Evolutionary conservation across 768 basidiomycete genomes (phyloP).

Genomic region (Pulveroboletus sp.): DNA sequence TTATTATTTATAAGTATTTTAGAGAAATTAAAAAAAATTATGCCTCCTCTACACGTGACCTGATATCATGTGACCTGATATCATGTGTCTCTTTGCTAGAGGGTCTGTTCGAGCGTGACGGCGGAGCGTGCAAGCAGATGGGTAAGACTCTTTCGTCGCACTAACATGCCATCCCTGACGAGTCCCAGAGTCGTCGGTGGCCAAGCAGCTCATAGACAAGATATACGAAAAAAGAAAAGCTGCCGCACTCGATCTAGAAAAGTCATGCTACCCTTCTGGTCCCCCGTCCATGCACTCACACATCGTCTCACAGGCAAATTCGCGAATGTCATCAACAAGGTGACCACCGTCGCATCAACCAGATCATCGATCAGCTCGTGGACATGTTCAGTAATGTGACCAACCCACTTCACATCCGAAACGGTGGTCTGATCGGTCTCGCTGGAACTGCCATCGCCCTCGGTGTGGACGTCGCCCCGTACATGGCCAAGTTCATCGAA

Average conservation of each 20-base stretch:
- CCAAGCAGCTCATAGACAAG: constrained; percentile 84
- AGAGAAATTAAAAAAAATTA: too few species aligned
- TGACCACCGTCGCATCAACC: constrained; percentile 73
- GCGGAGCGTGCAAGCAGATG: constrained; percentile 8
- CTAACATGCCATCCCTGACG: background rate
- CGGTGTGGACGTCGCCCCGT: constrained; percentile 87
- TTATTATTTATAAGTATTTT: too few species aligned
- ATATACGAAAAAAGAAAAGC: constrained; percentile 96
- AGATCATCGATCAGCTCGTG: constrained; percentile 91
- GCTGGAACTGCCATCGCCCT: constrained; percentile 97
- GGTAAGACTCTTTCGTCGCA: constrained; percentile 7
- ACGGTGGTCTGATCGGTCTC: constrained; percentile 93
- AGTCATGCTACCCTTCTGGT: constrained; percentile 41
- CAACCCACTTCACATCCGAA: constrained; percentile 84
- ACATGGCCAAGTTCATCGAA: constrained; percentile 90
- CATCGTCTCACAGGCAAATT: constrained; percentile 55
- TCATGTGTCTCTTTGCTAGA: background rate
- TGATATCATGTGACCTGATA: background rate
- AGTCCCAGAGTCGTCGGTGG: constrained; percentile 58
- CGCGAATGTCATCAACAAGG: constrained; percentile 81
- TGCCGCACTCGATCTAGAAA: constrained; percentile 93
- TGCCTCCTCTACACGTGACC: too few species aligned
- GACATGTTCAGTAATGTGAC: constrained; percentile 85
- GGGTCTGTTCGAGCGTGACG: background rate
- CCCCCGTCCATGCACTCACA: constrained; percentile 6